These are phyloP conservation scores for Corylus heterophylla DNA, from an alignment of 306 rosid genomes.

Conservation along the genomic window DNA sequence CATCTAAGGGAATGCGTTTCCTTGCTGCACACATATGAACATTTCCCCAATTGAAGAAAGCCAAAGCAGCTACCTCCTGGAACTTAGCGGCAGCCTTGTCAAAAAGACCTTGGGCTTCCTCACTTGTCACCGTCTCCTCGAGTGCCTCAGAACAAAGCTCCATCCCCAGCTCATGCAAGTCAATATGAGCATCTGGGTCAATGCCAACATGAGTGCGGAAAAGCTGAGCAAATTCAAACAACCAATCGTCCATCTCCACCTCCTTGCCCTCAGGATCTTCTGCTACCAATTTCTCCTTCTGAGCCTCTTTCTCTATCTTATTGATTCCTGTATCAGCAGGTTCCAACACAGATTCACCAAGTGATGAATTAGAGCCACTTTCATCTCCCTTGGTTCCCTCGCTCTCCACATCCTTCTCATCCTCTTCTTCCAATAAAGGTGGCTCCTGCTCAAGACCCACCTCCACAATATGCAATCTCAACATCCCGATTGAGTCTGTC, in stretches of 20 bases:
- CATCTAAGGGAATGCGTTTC: conserved; percentile 90
- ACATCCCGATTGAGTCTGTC: conserved; percentile 56
- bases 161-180: conserved; percentile 97
- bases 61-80: conserved; percentile 98
- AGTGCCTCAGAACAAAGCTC: conserved; percentile 99
- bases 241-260: conserved; percentile 98
- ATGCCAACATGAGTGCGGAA: conserved; percentile 96
- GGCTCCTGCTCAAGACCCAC: conserved; percentile 97
- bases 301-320: conserved; percentile 56
- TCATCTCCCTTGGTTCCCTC: conserved; percentile 74
- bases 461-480: conserved; percentile 89
- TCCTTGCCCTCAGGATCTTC: conserved; percentile 85
- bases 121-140: conserved; percentile 92
- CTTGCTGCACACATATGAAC: conserved; percentile 97
- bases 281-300: conserved; percentile 57
- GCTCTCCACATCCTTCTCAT: conserved; percentile 62
- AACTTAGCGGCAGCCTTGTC: conserved; percentile 94
- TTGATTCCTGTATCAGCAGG: conserved; percentile 53
- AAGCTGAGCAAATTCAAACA: conserved; percentile 96
- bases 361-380: conserved; percentile 66
- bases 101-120: conserved; percentile 88
- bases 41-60: conserved; percentile 97
- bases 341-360: conserved; percentile 62
- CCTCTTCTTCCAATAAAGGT: conserved; percentile 84
- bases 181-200: conserved; percentile 94